Conservation (phyloP, 106 monocot species). For the Allium sativum region DNA sequence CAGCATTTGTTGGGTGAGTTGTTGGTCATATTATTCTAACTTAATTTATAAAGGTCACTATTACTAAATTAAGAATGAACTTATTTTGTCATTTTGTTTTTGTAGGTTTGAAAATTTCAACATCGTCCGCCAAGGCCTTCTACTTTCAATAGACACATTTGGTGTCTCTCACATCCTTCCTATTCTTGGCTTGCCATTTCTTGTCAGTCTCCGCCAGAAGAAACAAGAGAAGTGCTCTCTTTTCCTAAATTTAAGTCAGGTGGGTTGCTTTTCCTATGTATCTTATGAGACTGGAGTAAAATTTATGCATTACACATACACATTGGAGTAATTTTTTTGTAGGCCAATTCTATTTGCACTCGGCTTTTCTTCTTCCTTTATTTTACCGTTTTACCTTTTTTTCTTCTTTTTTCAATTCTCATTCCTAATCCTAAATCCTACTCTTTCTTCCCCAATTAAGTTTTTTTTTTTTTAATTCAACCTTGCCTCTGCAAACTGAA, state of each 20-base stretch:
- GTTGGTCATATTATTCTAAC: not conserved
- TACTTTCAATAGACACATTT: slow-evolving; percentile 87
- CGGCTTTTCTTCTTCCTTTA: too few relatives aligned
- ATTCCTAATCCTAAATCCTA: too few relatives aligned
- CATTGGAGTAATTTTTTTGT: not conserved
- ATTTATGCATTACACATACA: not conserved
- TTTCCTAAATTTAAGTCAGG: slow-evolving; percentile 33
- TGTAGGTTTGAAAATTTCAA: slow-evolving; percentile 90
- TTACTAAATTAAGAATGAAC: too few relatives aligned
- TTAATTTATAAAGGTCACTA: too few relatives aligned
- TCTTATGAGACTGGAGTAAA: not conserved
- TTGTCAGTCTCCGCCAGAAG: slow-evolving; percentile 25
- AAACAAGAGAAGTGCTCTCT: slow-evolving; percentile 5
- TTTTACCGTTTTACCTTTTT: too few relatives aligned
- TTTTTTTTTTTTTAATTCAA: too few relatives aligned
- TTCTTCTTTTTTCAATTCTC: too few relatives aligned
- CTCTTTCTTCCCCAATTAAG: too few relatives aligned
- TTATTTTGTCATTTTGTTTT: not conserved
- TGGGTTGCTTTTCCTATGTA: slow-evolving; percentile 1
- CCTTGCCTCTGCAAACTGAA: too few relatives aligned
- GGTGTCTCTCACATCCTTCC: slow-evolving; percentile 82
- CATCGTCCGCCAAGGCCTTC: slow-evolving; percentile 65
- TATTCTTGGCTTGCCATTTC: slow-evolving; percentile 69
- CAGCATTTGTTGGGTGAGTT: slow-evolving; percentile 91
- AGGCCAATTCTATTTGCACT: too few relatives aligned